These are phyloP conservation scores for Cyclostephanos invisitatus DNA, from an alignment of 108 stramenopile species.

Conservation along the genomic window DNA sequence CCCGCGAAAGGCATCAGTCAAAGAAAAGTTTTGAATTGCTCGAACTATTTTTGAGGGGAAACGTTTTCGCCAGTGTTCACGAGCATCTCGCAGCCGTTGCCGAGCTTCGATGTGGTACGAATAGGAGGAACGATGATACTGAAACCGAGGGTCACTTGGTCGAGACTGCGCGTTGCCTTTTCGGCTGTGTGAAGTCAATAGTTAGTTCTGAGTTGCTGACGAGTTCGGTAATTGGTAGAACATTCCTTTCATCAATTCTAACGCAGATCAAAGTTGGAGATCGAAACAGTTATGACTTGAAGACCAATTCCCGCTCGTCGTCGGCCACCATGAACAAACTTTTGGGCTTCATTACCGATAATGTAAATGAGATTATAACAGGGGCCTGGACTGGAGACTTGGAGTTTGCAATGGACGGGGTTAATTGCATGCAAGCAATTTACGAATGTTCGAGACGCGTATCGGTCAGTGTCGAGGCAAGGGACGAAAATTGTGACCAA, in stretches of 20 bases:
- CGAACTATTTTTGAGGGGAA: constrained; percentile 26
- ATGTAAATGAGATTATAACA: constrained; percentile 35
- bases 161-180: constrained; percentile 28
- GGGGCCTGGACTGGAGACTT: constrained; percentile 46
- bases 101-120: constrained; percentile 34
- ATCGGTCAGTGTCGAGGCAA: constrained; percentile 4
- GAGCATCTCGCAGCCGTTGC: constrained; percentile 48
- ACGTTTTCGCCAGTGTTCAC: constrained; percentile 41
- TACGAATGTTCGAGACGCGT: constrained; percentile 36
- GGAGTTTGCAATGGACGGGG: constrained; percentile 55
- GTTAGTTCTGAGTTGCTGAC: constrained; percentile 42
- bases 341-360: constrained; percentile 24
- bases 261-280: constrained; percentile 47
- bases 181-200: constrained; percentile 35
- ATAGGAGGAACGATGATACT: constrained; percentile 19
- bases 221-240: constrained; percentile 23
- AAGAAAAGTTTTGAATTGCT: constrained; percentile 31
- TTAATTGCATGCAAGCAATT: constrained; percentile 41
- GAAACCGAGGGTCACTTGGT: constrained; percentile 19
- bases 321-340: constrained; percentile 12
- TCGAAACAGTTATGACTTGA: constrained; percentile 3
- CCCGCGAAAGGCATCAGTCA: constrained; percentile 15
- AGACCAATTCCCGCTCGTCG: constrained; percentile 4
- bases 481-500: constrained; percentile 4
- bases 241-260: constrained; percentile 28